Evolutionary conservation across 169 alveolate species (phyloP).

Genomic region (Plasmodium gaboni): DNA sequence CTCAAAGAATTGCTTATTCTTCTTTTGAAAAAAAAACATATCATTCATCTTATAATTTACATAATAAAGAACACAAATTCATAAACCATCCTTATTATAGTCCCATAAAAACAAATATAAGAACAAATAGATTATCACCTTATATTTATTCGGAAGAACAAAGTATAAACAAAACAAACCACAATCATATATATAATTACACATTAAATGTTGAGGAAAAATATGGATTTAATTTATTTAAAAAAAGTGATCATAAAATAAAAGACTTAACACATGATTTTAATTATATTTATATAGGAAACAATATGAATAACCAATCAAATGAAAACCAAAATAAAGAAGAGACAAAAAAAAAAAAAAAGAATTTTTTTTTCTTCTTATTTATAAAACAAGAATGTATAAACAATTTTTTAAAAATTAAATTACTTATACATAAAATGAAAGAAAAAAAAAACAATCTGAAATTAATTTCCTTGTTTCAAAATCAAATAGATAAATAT

Average conservation of each 20-base stretch:
- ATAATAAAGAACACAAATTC: too few species aligned
- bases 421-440: conserved; percentile 50
- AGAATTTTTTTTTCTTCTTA: conserved; percentile 1
- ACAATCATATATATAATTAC: conserved; percentile 2
- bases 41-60: too few species aligned
- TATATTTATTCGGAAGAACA: too few species aligned
- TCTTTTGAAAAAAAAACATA: too few species aligned
- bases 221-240: conserved; percentile 67
- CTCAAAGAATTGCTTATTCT: too few species aligned
- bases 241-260: conserved; percentile 64
- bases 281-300: conserved; percentile 70
- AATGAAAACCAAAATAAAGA: too few species aligned
- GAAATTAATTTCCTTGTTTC: conserved; percentile 54
- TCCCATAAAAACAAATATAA: too few species aligned
- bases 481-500: conserved; percentile 57
- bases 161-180: not conserved
- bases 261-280: conserved; percentile 68
- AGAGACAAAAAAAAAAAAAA: conserved; percentile 15
- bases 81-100: too few species aligned
- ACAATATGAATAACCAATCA: not conserved
- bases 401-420: conserved; percentile 56
- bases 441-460: conserved; percentile 44
- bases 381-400: conserved; percentile 71
- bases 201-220: conserved; percentile 45
- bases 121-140: too few species aligned